Evolutionary conservation across 2,329 filamentous ascomycete species (phyloP).

Genomic region (Zasmidium citrigriseum): DNA sequence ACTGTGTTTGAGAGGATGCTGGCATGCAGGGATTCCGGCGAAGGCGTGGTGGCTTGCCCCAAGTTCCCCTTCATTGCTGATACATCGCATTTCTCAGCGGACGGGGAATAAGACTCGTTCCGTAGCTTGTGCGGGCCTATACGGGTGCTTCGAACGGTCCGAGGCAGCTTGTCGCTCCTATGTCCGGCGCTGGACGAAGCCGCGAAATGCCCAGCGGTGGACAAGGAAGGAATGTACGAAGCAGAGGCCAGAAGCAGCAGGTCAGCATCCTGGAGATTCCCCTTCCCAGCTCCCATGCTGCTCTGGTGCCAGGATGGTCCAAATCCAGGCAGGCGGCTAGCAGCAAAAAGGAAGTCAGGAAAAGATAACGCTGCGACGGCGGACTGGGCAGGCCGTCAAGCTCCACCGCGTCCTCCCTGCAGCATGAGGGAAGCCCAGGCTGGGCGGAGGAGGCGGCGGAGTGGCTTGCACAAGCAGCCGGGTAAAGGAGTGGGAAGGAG

Average conservation of each 20-base stretch:
- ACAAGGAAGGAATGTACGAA: neutral
- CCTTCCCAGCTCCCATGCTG: neutral
- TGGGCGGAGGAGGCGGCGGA: constrained; percentile 10
- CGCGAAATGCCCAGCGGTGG: neutral
- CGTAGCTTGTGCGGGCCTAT: neutral
- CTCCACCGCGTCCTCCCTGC: constrained; percentile 5
- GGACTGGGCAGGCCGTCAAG: constrained; percentile 11
- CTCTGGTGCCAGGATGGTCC: neutral
- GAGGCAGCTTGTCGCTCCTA: neutral
- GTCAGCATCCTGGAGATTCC: neutral
- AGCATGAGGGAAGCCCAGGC: constrained; percentile 14
- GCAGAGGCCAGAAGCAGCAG: neutral
- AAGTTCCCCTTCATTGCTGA: neutral
- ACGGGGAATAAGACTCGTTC: neutral
- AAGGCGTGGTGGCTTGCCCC: neutral
- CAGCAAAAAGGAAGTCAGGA: neutral
- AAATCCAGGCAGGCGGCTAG: neutral
- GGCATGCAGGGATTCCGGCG: neutral
- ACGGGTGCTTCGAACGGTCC: neutral
- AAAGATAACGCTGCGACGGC: constrained; percentile 11
- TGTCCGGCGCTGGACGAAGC: neutral
- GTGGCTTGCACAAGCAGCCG: constrained; percentile 14
- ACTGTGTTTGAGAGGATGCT: neutral
- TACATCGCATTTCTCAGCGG: neutral
- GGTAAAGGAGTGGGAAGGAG: constrained; percentile 2